Evolutionary conservation across 2,329 filamentous ascomycete species (phyloP).

Genomic region (Corinectria fuckeliana): DNA sequence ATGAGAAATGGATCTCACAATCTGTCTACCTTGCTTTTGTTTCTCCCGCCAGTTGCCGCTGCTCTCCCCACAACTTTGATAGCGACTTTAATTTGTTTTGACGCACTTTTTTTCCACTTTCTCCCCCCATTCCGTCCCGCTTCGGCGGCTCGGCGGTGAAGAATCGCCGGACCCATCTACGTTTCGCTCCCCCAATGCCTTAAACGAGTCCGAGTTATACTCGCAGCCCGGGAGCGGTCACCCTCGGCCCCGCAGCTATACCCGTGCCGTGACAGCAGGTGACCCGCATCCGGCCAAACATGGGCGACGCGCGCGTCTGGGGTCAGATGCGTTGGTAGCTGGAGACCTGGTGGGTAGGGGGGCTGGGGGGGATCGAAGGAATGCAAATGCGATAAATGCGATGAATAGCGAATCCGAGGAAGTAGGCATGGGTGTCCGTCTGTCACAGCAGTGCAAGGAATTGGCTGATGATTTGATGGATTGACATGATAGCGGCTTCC

Average conservation of each 20-base stretch:
- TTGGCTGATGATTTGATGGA: background rate
- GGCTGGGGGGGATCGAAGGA: background rate
- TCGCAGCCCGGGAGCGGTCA: background rate
- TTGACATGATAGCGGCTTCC: background rate
- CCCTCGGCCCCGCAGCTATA: slow-evolving; percentile 14
- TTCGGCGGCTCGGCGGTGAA: background rate
- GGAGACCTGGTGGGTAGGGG: background rate
- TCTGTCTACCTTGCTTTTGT: background rate
- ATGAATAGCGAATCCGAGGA: slow-evolving; percentile 17
- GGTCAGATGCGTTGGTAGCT: background rate
- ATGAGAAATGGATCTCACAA: background rate
- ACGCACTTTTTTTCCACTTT: background rate
- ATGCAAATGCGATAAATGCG: background rate
- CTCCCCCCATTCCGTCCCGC: background rate
- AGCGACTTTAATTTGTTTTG: background rate
- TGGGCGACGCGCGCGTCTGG: slow-evolving; percentile 1
- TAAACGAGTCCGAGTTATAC: background rate
- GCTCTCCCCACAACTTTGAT: background rate
- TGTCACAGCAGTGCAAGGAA: background rate
- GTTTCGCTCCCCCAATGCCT: background rate
- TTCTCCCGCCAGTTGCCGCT: background rate
- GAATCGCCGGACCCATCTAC: slow-evolving; percentile 2
- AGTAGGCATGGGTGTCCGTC: slow-evolving; percentile 2
- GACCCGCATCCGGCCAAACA: slow-evolving; percentile 10
- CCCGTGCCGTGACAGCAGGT: slow-evolving; percentile 13